Conservation (phyloP, 352 stramenopile genomes). For the Phytophthora tentaculata region DNA sequence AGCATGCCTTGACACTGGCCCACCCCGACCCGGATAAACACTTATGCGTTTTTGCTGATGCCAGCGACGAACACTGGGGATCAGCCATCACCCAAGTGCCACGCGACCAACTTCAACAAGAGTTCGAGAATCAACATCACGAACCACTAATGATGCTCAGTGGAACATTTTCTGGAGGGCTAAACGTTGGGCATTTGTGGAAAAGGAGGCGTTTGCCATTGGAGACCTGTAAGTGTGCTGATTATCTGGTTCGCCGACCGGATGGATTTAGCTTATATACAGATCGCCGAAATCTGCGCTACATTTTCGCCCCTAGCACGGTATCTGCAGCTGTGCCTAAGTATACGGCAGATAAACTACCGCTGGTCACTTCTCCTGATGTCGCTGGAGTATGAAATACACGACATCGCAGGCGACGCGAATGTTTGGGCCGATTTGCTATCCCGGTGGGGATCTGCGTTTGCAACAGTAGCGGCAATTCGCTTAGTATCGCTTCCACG, state of each 20-base stretch:
- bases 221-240: neutral
- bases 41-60: neutral
- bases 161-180: neutral
- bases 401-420: constrained; percentile 12
- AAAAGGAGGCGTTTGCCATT: neutral
- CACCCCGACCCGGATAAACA: neutral
- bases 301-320: neutral
- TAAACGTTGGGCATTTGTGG: neutral
- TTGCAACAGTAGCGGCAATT: constrained; percentile 13
- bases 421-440: constrained; percentile 23
- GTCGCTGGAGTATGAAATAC: constrained; percentile 16
- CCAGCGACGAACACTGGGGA: neutral
- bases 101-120: neutral
- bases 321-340: neutral
- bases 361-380: neutral
- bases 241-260: neutral
- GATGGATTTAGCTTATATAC: neutral
- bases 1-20: neutral
- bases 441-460: constrained; percentile 7
- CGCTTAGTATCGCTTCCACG: constrained; percentile 4
- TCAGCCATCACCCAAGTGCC: neutral
- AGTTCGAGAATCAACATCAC: neutral
- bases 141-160: constrained; percentile 4
- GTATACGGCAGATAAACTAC: constrained; percentile 5
- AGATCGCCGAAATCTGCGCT: neutral